These are phyloP conservation scores for Aechmea fasciata DNA, from an alignment of 176 grass and related monocot genomes.

Conservation along the genomic window DNA sequence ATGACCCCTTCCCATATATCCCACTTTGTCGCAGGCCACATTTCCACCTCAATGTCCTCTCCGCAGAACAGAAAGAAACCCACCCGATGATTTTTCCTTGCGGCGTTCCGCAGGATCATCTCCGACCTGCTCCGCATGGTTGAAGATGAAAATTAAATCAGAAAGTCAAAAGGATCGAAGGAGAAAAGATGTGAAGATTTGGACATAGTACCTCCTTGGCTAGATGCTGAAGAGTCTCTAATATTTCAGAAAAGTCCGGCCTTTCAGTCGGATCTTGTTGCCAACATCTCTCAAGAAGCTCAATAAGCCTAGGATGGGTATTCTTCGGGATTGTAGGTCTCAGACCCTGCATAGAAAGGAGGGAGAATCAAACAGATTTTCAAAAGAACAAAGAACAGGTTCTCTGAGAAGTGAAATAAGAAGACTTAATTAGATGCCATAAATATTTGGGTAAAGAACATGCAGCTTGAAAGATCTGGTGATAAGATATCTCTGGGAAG, in stretches of 20 bases:
- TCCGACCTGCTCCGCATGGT: slow-evolving; percentile 35
- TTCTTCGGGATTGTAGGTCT: slow-evolving; percentile 25
- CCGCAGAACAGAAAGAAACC: slow-evolving; percentile 63
- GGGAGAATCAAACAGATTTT: background rate
- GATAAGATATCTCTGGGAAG: background rate
- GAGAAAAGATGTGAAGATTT: background rate
- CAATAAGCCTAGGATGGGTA: slow-evolving; percentile 5
- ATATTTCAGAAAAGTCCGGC: slow-evolving; percentile 21
- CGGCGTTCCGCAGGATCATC: slow-evolving; percentile 44
- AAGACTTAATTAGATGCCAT: background rate
- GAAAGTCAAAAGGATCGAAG: background rate
- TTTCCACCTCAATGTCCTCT: slow-evolving; percentile 36
- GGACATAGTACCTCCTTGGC: slow-evolving; percentile 51
- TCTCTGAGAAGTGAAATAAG: background rate
- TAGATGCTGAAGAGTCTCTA: slow-evolving; percentile 31
- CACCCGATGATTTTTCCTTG: slow-evolving; percentile 58
- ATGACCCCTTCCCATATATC: too few species aligned
- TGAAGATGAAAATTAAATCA: background rate
- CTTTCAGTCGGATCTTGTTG: slow-evolving; percentile 18
- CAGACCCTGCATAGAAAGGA: slow-evolving; percentile 8
- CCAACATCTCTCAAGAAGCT: slow-evolving; percentile 29
- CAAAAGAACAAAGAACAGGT: background rate
- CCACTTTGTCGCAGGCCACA: background rate
- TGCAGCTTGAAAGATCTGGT: background rate
- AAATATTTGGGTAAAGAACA: background rate